Conservation (phyloP, 139 green algal species). For the Haematococcus lacustris region DNA sequence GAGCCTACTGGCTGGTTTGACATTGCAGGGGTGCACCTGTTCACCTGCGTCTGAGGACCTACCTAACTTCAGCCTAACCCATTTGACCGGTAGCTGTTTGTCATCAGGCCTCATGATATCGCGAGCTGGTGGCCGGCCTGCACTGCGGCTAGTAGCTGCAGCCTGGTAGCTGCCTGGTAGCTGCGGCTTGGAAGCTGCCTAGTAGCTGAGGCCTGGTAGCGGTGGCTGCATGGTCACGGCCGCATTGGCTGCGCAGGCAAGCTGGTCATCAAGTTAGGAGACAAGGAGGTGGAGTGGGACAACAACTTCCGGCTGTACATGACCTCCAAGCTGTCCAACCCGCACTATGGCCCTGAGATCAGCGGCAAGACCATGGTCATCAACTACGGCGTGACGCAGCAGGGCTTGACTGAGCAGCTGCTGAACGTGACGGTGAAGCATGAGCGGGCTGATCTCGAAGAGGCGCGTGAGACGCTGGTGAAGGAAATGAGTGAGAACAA, state of each 20-base stretch:
- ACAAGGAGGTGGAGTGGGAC: constrained; percentile 84
- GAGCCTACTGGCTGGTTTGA: background rate
- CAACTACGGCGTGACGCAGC: constrained; percentile 72
- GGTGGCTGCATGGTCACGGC: background rate
- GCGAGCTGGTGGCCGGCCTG: background rate
- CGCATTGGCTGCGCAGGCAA: constrained; percentile 19
- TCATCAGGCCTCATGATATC: background rate
- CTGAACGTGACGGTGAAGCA: constrained; percentile 71
- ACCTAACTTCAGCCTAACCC: background rate
- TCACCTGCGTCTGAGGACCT: background rate
- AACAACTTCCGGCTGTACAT: constrained; percentile 77
- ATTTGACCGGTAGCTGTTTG: background rate
- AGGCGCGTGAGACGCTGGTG: constrained; percentile 65
- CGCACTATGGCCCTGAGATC: constrained; percentile 79
- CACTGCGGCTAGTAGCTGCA: background rate
- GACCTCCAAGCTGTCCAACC: constrained; percentile 63
- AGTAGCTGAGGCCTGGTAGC: no score
- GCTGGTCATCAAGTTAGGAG: constrained; percentile 61
- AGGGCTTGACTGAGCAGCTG: constrained; percentile 81
- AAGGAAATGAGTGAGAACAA: constrained; percentile 75
- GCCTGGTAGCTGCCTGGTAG: no score
- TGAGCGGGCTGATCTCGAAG: constrained; percentile 66
- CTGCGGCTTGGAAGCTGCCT: no score
- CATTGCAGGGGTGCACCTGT: background rate
- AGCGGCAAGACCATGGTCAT: constrained; percentile 77